A percentile compares a stretch with the other conserved stretches of the same genome.
These are phyloP conservation scores for Kockovaella imperatae DNA, from an alignment of 768 basidiomycete species.

Conservation along the genomic window DNA sequence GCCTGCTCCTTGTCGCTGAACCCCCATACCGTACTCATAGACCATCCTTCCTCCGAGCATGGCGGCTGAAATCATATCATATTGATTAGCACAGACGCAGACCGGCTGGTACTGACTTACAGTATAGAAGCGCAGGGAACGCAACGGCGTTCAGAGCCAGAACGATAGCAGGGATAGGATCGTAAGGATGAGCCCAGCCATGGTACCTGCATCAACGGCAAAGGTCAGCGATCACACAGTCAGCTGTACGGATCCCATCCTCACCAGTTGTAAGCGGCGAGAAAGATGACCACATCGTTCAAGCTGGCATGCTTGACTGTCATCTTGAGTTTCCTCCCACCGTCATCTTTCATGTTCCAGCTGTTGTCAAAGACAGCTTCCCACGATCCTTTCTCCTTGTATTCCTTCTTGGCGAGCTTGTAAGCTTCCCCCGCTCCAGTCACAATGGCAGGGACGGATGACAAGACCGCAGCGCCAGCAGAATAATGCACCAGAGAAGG, in stretches of 20 bases:
- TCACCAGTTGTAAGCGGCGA: conserved; percentile 24
- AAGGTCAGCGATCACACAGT: not conserved
- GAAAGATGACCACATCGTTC: conserved; percentile 15
- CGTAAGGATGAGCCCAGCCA: conserved; percentile 18
- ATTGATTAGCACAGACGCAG: not conserved
- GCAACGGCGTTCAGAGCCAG: conserved; percentile 25
- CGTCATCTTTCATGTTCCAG: conserved; percentile 23
- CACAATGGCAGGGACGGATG: conserved; percentile 34
- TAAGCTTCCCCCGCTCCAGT: conserved; percentile 42
- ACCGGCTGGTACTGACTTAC: conserved; percentile 9
- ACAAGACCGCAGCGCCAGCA: conserved; percentile 35
- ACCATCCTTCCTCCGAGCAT: conserved; percentile 40
- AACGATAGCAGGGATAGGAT: conserved; percentile 23
- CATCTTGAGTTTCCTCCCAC: conserved; percentile 35
- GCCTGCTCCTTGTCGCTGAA: conserved; percentile 40
- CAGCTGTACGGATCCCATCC: no score
- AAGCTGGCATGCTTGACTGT: conserved; percentile 38
- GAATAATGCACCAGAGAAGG: conserved; percentile 37
- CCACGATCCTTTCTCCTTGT: conserved; percentile 27
- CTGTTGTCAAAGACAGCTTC: conserved; percentile 22
- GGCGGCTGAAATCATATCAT: conserved; percentile 18
- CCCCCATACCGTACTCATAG: conserved; percentile 42
- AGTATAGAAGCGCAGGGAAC: conserved; percentile 30
- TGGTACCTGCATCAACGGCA: conserved; percentile 34
- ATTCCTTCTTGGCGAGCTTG: conserved; percentile 27